phyloP scores from a whole-genome alignment of 331 rosid genomes.

The Malus hybrid region DNA sequence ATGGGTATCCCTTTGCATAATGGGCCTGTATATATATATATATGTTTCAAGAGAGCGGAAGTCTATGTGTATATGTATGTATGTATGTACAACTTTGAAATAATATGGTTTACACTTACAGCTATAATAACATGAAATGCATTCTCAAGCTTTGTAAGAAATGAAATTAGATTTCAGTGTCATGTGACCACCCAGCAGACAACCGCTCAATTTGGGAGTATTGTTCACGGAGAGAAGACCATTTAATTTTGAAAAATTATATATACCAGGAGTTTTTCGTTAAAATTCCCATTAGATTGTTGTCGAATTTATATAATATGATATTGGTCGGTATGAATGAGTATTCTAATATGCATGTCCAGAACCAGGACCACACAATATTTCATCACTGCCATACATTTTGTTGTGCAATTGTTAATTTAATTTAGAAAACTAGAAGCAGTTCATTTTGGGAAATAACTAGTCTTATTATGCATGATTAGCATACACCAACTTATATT shows the following conservation, averaged over 20 bases:
- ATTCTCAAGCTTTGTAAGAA: not conserved
- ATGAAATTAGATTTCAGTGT: not conserved
- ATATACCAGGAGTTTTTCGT: too few relatives aligned
- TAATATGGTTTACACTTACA: not conserved
- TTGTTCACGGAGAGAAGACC: not conserved
- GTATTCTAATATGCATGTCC: too few relatives aligned
- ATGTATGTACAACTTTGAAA: not conserved
- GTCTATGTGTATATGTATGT: too few relatives aligned
- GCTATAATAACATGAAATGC: not conserved
- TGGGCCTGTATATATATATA: too few relatives aligned
- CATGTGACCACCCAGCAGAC: constrained; percentile 30
- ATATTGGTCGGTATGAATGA: not conserved
- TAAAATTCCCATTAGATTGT: not conserved
- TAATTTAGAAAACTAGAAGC: too few relatives aligned
- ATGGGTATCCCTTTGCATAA: too few relatives aligned
- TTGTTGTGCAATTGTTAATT: too few relatives aligned
- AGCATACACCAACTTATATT: not conserved
- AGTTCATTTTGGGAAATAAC: not conserved
- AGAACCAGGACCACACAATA: too few relatives aligned
- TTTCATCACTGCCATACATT: too few relatives aligned
- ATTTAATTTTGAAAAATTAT: too few relatives aligned
- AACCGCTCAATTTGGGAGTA: constrained; percentile 21
- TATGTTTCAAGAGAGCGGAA: too few relatives aligned
- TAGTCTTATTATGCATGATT: not conserved
- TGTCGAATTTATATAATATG: not conserved